Evolutionary conservation across 352 stramenopile genomes (phyloP).

Genomic region (Phytophthora sp.): DNA sequence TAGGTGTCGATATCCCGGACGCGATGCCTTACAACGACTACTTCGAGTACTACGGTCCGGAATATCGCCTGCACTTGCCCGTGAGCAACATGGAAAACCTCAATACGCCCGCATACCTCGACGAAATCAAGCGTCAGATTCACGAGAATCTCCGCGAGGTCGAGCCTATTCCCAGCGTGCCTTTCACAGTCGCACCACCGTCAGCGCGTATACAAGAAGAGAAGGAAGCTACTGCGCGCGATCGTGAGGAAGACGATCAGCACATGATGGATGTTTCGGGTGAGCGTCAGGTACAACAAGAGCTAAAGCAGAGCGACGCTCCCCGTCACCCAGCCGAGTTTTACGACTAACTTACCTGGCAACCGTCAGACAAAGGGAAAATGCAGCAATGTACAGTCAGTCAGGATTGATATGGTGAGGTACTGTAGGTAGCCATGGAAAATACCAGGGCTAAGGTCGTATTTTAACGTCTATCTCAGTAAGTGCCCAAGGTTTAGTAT

Average conservation of each 20-base stretch:
- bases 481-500: no score
- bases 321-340: conserved; percentile 75
- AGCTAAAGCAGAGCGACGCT: conserved; percentile 58
- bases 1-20: conserved; percentile 92
- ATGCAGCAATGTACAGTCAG: conserved; percentile 18
- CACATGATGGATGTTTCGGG: conserved; percentile 74
- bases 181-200: conserved; percentile 92
- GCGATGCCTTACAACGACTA: conserved; percentile 99
- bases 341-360: conserved; percentile 66
- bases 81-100: conserved; percentile 97
- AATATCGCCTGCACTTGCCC: conserved; percentile 98
- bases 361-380: conserved; percentile 2
- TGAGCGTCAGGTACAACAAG: conserved; percentile 59
- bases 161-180: conserved; percentile 96
- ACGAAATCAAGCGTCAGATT: conserved; percentile 89
- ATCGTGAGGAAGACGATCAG: conserved; percentile 69
- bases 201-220: conserved; percentile 48
- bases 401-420: conserved; percentile 13
- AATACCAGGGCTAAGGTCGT: conserved; percentile 25
- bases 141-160: conserved; percentile 96
- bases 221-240: conserved; percentile 51
- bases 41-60: conserved; percentile 99
- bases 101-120: conserved; percentile 94
- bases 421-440: conserved; percentile 9
- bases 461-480: conserved; percentile 15